phyloP scores from a whole-genome alignment of 1,284 basidiomycete species.

The Papiliotrema laurentii region DNA sequence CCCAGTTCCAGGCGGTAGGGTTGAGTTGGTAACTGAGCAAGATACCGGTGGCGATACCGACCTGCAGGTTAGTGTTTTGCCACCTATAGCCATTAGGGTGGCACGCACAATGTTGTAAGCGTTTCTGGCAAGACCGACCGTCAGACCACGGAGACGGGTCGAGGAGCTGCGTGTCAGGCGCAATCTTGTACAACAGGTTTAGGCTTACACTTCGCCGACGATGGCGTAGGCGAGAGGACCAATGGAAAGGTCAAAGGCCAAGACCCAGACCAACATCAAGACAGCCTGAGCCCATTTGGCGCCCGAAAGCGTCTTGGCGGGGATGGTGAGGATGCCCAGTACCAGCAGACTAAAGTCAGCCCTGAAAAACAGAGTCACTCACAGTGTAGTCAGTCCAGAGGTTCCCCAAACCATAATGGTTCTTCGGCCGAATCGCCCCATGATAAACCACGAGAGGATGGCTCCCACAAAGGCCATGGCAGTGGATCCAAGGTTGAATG shows the following conservation, averaged over 20 bases:
- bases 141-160: slow-evolving; percentile 50
- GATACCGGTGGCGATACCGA: slow-evolving; percentile 17
- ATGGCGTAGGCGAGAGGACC: slow-evolving; percentile 29
- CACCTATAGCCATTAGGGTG: neutral
- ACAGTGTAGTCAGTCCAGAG: neutral
- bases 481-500: slow-evolving; percentile 30
- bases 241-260: slow-evolving; percentile 23
- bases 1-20: slow-evolving; percentile 18
- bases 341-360: slow-evolving; percentile 2
- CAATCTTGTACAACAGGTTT: too few species aligned
- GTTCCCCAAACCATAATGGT: slow-evolving; percentile 8
- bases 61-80: slow-evolving; percentile 1
- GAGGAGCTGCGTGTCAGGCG: slow-evolving; percentile 19
- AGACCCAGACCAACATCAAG: slow-evolving; percentile 23
- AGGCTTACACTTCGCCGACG: slow-evolving; percentile 39
- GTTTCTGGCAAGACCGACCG: slow-evolving; percentile 50
- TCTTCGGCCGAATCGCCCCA: slow-evolving; percentile 9
- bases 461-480: slow-evolving; percentile 45
- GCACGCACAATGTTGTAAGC: slow-evolving; percentile 45
- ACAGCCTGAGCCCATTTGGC: slow-evolving; percentile 5
- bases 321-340: slow-evolving; percentile 5
- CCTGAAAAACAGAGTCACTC: too few species aligned
- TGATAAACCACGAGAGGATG: slow-evolving; percentile 41
- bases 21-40: slow-evolving; percentile 14
- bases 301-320: neutral